Evolutionary conservation across 2,329 filamentous ascomycete genomes (phyloP).

Genomic region (Zalaria obscura): DNA sequence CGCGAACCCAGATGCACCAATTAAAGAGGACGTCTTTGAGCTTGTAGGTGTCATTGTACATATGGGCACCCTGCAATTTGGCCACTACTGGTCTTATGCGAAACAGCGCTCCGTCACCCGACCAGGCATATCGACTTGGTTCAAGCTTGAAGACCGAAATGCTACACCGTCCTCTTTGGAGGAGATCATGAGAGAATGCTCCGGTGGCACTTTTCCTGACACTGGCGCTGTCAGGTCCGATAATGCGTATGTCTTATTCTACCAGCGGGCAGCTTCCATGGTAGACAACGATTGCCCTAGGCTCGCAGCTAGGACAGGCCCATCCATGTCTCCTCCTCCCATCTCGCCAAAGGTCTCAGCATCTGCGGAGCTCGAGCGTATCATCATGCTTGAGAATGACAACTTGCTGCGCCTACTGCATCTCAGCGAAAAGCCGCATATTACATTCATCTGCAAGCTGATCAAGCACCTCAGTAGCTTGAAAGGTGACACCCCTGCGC

Average conservation of each 20-base stretch:
- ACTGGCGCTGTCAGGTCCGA: slow-evolving; percentile 38
- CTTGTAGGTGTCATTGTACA: slow-evolving; percentile 93
- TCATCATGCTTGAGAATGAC: slow-evolving; percentile 60
- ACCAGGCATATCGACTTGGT: slow-evolving; percentile 39
- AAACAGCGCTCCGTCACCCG: slow-evolving; percentile 1
- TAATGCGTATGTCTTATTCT: slow-evolving; percentile 98
- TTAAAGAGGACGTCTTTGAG: slow-evolving; percentile 66
- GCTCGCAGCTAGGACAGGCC: not conserved
- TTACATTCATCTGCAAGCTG: slow-evolving; percentile 42
- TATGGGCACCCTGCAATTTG: slow-evolving; percentile 80
- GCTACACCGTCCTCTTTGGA: slow-evolving; percentile 63
- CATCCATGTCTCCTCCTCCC: not conserved
- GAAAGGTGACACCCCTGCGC: no score
- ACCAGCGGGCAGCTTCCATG: slow-evolving; percentile 63
- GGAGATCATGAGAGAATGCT: slow-evolving; percentile 62
- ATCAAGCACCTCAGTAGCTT: no score
- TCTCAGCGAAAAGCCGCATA: slow-evolving; percentile 60
- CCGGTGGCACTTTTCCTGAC: slow-evolving; percentile 30
- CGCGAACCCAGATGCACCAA: slow-evolving; percentile 42
- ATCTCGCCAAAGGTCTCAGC: slow-evolving; percentile 27
- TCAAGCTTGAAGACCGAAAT: slow-evolving; percentile 88
- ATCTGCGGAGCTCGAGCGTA: slow-evolving; percentile 29
- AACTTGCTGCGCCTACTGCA: slow-evolving; percentile 62
- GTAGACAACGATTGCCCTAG: slow-evolving; percentile 11
- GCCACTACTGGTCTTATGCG: slow-evolving; percentile 95